phyloP scores from a whole-genome alignment of 257 asterid genomes.

The Gentiana macrophylla region DNA sequence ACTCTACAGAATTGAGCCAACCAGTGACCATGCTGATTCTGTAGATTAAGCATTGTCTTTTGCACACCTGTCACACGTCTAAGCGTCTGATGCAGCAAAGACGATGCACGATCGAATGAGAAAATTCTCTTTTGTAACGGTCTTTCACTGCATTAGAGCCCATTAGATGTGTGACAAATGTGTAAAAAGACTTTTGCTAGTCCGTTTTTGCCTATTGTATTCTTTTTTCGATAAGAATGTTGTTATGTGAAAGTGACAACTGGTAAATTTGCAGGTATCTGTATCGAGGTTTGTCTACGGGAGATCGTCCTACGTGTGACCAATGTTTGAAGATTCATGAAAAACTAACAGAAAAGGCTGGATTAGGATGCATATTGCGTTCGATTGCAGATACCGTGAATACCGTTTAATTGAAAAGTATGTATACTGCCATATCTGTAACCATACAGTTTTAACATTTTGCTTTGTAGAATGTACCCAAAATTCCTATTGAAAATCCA shows the following conservation, averaged over 20 bases:
- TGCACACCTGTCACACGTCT: too few species aligned
- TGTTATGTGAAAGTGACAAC: neutral
- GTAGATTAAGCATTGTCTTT: too few species aligned
- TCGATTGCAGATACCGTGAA: slow-evolving; percentile 78
- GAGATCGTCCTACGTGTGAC: slow-evolving; percentile 98
- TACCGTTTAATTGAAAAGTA: slow-evolving; percentile 36
- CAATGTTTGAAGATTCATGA: slow-evolving; percentile 90
- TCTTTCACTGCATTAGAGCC: too few species aligned
- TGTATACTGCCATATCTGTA: too few species aligned
- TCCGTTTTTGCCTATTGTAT: neutral
- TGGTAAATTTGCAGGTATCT: slow-evolving; percentile 52
- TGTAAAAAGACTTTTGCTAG: neutral
- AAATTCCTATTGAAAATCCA: too few species aligned
- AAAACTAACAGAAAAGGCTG: slow-evolving; percentile 88
- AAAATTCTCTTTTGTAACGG: too few species aligned
- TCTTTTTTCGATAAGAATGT: neutral
- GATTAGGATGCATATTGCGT: slow-evolving; percentile 88
- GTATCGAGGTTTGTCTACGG: slow-evolving; percentile 90
- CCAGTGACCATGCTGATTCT: too few species aligned
- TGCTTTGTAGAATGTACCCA: too few species aligned
- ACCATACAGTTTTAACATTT: too few species aligned
- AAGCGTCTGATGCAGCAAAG: too few species aligned
- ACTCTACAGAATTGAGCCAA: too few species aligned
- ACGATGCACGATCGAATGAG: too few species aligned
- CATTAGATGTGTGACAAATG: neutral